Evolutionary conservation across 768 basidiomycete species (phyloP), one percentile per base, ranked within the genome.

Genomic region (Pisolithus orientalis): DNA sequence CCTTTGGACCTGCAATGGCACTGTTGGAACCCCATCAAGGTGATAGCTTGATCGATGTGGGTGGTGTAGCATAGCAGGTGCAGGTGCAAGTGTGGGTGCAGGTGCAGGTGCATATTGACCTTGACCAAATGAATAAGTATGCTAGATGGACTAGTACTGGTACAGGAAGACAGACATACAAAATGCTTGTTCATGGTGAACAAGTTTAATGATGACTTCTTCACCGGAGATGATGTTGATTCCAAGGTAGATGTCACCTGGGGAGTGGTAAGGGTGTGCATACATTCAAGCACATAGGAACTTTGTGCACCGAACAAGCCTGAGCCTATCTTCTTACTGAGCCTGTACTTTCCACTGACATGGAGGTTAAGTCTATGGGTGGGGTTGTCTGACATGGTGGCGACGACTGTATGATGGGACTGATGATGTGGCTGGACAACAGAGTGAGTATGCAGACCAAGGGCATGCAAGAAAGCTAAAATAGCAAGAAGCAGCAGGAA

Each of bases 161-260:
- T n/a, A n/a, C n/a, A n/a, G n/a, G n/a, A n/a, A n/a, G n/a, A n/a
- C n/a, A n/a, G n/a, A n/a, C n/a, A n/a, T n/a, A n/a, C n/a, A n/a
- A n/a, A n/a, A n/a, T n/a, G n/a, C n/a, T n/a, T n/a, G n/a, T n/a
- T n/a, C n/a, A n/a, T n/a, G n/a, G n/a, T n/a, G n/a, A n/a, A n/a
- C 96, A 62, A 99, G 90, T 74, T 99, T 99, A 81, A 99, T 99
- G 67, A 94, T 96, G 56, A 98, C 95, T 69, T 98, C 96, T 70
- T 99, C 96, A 25, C 95, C 95, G 16, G 95, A 97, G 68, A 98
- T 97, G 76, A 99, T 97, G 80, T 98, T 99, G 71, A 96, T 95
- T 53, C 96, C 96, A 56, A 98, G 90, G 71, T 98, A 98, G 73
- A 99, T 97, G 69, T 97, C 95, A 71, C 94, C 95, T 95, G 44